Conservation (phyloP, 2,329 filamentous ascomycete species). For the Cladophialophora chaetospira region DNA sequence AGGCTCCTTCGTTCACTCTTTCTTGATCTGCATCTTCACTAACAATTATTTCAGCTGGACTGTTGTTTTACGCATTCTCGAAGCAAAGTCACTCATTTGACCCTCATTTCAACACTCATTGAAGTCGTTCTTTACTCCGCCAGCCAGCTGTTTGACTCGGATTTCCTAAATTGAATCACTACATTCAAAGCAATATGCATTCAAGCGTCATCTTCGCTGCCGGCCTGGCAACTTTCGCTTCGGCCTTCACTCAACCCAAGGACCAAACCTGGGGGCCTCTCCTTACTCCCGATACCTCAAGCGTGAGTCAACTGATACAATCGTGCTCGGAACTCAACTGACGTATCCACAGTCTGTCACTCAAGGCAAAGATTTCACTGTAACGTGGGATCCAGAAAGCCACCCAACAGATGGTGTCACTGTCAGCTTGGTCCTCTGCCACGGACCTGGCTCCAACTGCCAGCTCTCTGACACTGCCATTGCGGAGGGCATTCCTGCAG, state of each 20-base stretch:
- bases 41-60: slow-evolving; percentile 16
- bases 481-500: slow-evolving; percentile 28
- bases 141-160: not conserved
- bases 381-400: slow-evolving; percentile 31
- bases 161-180: not conserved
- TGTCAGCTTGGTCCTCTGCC: slow-evolving; percentile 33
- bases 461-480: slow-evolving; percentile 26
- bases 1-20: slow-evolving; percentile 1
- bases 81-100: slow-evolving; percentile 17
- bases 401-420: slow-evolving; percentile 28
- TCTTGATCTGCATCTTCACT: slow-evolving; percentile 2
- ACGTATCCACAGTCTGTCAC: slow-evolving; percentile 25
- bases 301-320: slow-evolving; percentile 13
- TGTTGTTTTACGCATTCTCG: slow-evolving; percentile 5
- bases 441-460: slow-evolving; percentile 32
- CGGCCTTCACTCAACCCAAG: slow-evolving; percentile 49
- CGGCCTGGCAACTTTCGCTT: slow-evolving; percentile 69
- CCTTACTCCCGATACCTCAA: slow-evolving; percentile 27
- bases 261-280: slow-evolving; percentile 29
- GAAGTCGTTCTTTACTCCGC: slow-evolving; percentile 14
- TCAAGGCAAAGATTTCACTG: slow-evolving; percentile 29
- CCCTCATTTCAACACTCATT: slow-evolving; percentile 11
- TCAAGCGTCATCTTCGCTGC: slow-evolving; percentile 54
- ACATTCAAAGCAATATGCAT: slow-evolving; percentile 17
- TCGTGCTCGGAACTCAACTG: not conserved